These are phyloP conservation scores for Podospora australis DNA, from an alignment of 495 filamentous ascomycete species.

Conservation along the genomic window DNA sequence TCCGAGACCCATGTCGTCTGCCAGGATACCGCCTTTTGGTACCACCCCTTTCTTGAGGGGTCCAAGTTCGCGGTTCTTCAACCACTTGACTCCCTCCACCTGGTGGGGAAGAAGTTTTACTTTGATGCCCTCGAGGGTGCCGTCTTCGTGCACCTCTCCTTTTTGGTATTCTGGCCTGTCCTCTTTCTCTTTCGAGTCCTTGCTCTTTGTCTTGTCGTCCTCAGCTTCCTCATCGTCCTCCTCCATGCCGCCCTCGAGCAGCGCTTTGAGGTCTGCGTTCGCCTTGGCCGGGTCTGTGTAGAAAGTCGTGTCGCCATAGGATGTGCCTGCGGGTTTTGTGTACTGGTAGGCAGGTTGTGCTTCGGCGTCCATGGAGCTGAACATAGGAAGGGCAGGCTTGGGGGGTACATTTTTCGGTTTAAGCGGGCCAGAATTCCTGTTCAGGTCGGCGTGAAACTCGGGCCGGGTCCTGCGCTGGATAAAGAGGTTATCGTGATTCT, in stretches of 20 bases:
- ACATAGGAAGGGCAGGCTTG: slow-evolving; percentile 29
- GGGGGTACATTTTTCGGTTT: slow-evolving; percentile 32
- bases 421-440: slow-evolving; percentile 30
- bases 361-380: slow-evolving; percentile 30
- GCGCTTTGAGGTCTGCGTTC: slow-evolving; percentile 75
- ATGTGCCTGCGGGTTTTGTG: slow-evolving; percentile 27
- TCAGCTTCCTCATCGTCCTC: slow-evolving; percentile 63
- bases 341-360: slow-evolving; percentile 23
- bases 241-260: slow-evolving; percentile 82
- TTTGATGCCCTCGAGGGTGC: slow-evolving; percentile 61
- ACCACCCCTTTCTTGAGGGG: slow-evolving; percentile 67
- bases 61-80: slow-evolving; percentile 82
- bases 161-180: slow-evolving; percentile 16
- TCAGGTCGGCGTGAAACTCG: slow-evolving; percentile 41
- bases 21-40: slow-evolving; percentile 80
- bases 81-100: slow-evolving; percentile 86
- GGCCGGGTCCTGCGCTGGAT: slow-evolving; percentile 38
- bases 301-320: slow-evolving; percentile 48
- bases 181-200: background rate
- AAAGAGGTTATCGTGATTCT: slow-evolving; percentile 35
- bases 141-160: slow-evolving; percentile 23
- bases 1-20: slow-evolving; percentile 81
- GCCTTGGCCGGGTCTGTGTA: slow-evolving; percentile 76
- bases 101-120: slow-evolving; percentile 89
- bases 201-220: slow-evolving; percentile 23